A percentile compares a stretch with the other conserved stretches of the same genome.
Conservation (phyloP, 2,329 filamentous ascomycete genomes). For the Exophiala viscosa region DNA sequence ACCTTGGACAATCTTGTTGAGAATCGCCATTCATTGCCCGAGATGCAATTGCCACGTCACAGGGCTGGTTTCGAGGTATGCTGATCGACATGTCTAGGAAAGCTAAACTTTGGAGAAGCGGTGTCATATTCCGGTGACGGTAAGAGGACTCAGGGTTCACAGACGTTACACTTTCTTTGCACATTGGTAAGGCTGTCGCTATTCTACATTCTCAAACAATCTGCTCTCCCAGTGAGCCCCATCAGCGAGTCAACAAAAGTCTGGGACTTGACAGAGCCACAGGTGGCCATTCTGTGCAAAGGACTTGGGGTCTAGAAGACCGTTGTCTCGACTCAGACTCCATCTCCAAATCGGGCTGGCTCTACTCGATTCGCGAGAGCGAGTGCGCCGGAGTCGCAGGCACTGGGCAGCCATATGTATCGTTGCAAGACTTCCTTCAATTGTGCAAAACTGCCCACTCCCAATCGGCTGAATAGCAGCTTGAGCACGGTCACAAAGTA, state of each 20-base stretch:
- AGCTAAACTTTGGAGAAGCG: too few species aligned
- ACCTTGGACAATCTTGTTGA: too few species aligned
- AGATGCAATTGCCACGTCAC: background rate
- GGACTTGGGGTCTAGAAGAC: too few species aligned
- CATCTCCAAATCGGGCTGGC: background rate
- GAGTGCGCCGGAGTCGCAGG: constrained; percentile 5
- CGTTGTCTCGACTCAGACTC: background rate
- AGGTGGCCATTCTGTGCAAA: too few species aligned
- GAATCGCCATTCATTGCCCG: background rate
- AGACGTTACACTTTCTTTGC: too few species aligned
- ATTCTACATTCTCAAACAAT: too few species aligned
- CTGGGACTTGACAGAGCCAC: too few species aligned
- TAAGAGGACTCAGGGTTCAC: too few species aligned
- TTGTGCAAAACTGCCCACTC: background rate
- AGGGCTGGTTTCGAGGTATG: background rate
- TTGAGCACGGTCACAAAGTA: constrained; percentile 8
- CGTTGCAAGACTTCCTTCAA: constrained; percentile 4
- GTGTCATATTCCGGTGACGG: too few species aligned
- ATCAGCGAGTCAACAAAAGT: too few species aligned
- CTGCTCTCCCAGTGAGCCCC: too few species aligned
- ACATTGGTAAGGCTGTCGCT: too few species aligned
- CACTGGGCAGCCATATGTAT: constrained; percentile 5
- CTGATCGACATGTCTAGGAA: background rate
- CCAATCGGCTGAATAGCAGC: background rate
- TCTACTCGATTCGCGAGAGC: background rate